Base-by-base conservation (phyloP, 1,139 yeast genomes). In the Candida frijolesensis region DNA sequence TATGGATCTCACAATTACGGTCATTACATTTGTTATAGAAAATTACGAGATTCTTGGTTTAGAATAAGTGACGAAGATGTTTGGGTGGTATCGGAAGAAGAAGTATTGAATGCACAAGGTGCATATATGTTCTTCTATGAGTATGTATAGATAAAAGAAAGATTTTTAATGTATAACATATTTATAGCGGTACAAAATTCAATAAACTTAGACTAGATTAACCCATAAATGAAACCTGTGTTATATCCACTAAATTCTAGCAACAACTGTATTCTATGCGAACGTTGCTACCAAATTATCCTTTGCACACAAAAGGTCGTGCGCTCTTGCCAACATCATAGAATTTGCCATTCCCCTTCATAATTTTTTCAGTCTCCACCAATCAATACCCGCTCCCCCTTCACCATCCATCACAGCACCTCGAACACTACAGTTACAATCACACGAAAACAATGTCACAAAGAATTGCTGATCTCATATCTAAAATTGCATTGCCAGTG, bases 1-100 rank as follows among this genome's bases (percentile, higher is more conserved):
- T 91, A 85, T 64, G 98, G 98, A 46, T 88, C 96, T 2, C 97
- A 92, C 61, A 90, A 92, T 63, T 92, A 90, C 65, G 98, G 98
- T 16, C 98, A 92, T 66, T 92, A 92, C 65, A 89, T 92, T 52
- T 89, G 96, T 47, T 92, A 81, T 70, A 82, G 97, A 60, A 85
- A 83, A 60, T 79, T 76, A 52, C 79, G 95, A 60, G 96, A 95
- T 1, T 78, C 84, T 11, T 92, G 98, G 97, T 91, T 97, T 96
- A 81, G 96, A 65, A 85, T 91, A 22, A 87, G 96, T 60, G 98
- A 92, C 67, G 96, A 92, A 62, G 84, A 85, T 1, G 96, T 91
- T 2, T 84, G 88, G 55, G 80, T 88, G 22, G 91, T 90, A 1
- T 80, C 83, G 19, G 96, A 89, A 63, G 80, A 80, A 8, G 96